Base-by-base conservation (phyloP, 2,329 filamentous ascomycete species). In the Drechslerella dactyloides region DNA sequence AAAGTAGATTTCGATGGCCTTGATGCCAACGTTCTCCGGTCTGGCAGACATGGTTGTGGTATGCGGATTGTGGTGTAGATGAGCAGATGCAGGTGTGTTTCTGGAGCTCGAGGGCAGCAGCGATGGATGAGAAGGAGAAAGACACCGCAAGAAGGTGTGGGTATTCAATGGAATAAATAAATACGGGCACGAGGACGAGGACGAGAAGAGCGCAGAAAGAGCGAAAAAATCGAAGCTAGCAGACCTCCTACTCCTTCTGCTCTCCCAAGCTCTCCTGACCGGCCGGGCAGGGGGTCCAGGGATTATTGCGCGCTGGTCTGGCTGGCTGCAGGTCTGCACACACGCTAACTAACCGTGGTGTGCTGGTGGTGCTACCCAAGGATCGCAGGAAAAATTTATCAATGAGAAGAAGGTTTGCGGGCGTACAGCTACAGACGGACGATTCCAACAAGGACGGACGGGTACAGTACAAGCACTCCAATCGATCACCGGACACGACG, bases 1-100 rank as follows among this genome's bases (percentile, higher is more conserved):
- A 79, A 91, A 90, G 82, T 94, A 94, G 79, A 94, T 86, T 81
- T 94, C 90, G 81, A 94, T 90, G 89, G 90, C 90, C 84, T 94
- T 93, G 80, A 94, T 92, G 85, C 90, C 90, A 81, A 94, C 89
- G 83, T 93, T 93, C 81, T 92, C 87, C 75, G 90, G 89, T 82
- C 89, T 88, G 77, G 87, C 80, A 79, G 89, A 85, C 89, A 92
- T 93, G 76, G 75, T 81, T 62, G 52, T 44, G 54, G 61, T 64
- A 33, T 55, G 75, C 73, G 73, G 76, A 57, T 60, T 57, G 23
- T 55, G 70, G 55, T 54, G 60, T 53, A 44, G 52, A 58, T 58
- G 74, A 61, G 69, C 33, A 52, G 27, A 52, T 48, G 7, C 17
- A 54, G 35, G 48, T 48, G 57, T 27, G 56, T 50, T 27, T 69